A percentile compares a stretch with the other conserved stretches of the same genome.
Conservation (phyloP, 169 alveolate species). For the Plasmodium fragile region DNA sequence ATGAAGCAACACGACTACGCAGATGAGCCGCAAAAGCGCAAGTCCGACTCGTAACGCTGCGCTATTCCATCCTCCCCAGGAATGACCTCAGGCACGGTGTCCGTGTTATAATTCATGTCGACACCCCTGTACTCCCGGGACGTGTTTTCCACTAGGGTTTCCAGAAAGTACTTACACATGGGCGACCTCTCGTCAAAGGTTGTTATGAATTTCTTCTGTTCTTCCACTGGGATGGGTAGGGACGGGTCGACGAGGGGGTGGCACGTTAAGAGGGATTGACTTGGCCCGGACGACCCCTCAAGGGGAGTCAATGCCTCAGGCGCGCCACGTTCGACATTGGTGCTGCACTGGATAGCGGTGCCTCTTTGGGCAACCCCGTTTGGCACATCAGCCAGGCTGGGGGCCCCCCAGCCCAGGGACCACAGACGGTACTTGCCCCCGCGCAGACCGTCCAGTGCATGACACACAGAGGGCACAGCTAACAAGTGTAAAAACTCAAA, state of each 20-base stretch:
- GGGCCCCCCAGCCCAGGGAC: not conserved
- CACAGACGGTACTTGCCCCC: slow-evolving; percentile 34
- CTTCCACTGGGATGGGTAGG: slow-evolving; percentile 33
- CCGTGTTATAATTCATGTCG: slow-evolving; percentile 49
- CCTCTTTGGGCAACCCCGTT: not conserved
- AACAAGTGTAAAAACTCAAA: slow-evolving; percentile 75
- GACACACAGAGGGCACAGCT: slow-evolving; percentile 4
- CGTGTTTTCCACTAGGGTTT: slow-evolving; percentile 33
- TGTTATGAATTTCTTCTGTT: slow-evolving; percentile 40
- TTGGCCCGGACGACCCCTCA: not conserved
- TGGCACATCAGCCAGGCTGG: not conserved
- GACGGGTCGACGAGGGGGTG: slow-evolving; percentile 34
- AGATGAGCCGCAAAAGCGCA: not conserved
- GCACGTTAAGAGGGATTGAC: not conserved
- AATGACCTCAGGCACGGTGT: slow-evolving; percentile 8
- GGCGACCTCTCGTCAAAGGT: slow-evolving; percentile 47
- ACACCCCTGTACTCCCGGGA: slow-evolving; percentile 58
- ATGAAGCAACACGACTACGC: not conserved
- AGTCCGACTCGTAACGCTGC: slow-evolving; percentile 49
- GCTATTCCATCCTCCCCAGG: slow-evolving; percentile 70
- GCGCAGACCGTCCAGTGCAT: not conserved
- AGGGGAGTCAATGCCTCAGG: not conserved
- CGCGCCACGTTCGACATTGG: not conserved
- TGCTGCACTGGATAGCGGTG: not conserved
- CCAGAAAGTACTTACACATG: slow-evolving; percentile 51